These are phyloP conservation scores for Lepidium africanum DNA, from an alignment of 345 rosid species.

Conservation along the genomic window DNA sequence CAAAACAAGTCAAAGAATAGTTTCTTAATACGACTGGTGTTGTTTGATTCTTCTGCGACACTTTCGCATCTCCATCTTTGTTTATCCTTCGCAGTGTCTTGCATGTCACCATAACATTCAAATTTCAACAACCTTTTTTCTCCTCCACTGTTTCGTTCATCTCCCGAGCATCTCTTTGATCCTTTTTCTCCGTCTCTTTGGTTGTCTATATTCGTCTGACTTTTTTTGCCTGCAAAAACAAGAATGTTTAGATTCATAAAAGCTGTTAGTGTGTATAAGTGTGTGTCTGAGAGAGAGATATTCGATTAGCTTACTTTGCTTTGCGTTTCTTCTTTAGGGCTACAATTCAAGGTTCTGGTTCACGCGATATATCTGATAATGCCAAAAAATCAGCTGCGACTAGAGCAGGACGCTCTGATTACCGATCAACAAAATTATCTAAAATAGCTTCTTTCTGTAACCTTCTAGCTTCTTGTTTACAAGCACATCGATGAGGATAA, in stretches of 20 bases:
- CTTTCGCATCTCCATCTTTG: background rate
- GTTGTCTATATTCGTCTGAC: slow-evolving; percentile 17
- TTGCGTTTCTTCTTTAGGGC: slow-evolving; percentile 34
- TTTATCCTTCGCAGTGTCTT: slow-evolving; percentile 3
- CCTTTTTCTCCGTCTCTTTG: slow-evolving; percentile 21
- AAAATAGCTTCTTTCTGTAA: slow-evolving; percentile 41
- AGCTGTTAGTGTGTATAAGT: background rate
- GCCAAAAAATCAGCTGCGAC: slow-evolving; percentile 49
- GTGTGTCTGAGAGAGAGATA: background rate
- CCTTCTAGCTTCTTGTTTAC: slow-evolving; percentile 51
- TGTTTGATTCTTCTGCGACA: slow-evolving; percentile 9
- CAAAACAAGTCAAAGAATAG: background rate
- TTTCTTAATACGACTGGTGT: slow-evolving; percentile 10
- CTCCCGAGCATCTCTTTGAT: background rate
- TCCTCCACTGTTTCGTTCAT: slow-evolving; percentile 5
- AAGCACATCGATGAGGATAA: slow-evolving; percentile 56
- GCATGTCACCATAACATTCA: background rate
- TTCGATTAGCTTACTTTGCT: slow-evolving; percentile 38
- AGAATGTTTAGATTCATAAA: slow-evolving; percentile 10
- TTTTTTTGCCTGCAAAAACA: slow-evolving; percentile 26
- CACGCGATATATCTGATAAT: slow-evolving; percentile 18
- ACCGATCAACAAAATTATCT: slow-evolving; percentile 84
- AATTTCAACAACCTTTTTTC: slow-evolving; percentile 6
- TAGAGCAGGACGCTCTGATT: slow-evolving; percentile 70
- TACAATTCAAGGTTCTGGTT: slow-evolving; percentile 26